A percentile compares a stretch with the other conserved stretches of the same genome.
These are phyloP conservation scores for Peniophora sp. DNA, from an alignment of 1,284 basidiomycete species.

Conservation along the genomic window DNA sequence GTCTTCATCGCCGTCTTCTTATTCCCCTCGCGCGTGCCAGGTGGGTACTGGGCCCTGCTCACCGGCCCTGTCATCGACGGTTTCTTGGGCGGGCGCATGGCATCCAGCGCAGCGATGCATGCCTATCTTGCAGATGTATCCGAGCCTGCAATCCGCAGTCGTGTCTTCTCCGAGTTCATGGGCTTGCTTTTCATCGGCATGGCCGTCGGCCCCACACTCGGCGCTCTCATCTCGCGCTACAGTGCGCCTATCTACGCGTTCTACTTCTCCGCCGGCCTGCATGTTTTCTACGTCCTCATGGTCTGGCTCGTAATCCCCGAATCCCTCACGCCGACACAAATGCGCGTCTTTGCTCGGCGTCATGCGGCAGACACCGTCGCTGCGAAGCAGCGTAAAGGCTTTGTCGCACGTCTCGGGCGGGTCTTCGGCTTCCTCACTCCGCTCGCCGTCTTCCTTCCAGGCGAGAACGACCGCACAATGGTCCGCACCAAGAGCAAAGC, in stretches of 20 bases:
- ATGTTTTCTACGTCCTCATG: constrained; percentile 41
- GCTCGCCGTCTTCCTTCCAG: constrained; percentile 57
- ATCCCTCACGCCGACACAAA: constrained; percentile 47
- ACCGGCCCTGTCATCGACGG: constrained; percentile 73
- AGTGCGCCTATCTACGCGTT: constrained; percentile 66
- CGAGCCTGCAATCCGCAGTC: constrained; percentile 39
- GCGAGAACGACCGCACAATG: constrained; percentile 15
- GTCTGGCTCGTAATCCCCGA: constrained; percentile 67
- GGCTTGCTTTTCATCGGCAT: constrained; percentile 62
- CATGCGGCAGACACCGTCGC: constrained; percentile 23
- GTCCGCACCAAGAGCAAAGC: constrained; percentile 26
- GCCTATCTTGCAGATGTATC: constrained; percentile 61
- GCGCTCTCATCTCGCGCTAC: constrained; percentile 52
- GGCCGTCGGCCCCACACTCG: constrained; percentile 67
- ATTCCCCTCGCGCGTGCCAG: constrained; percentile 56
- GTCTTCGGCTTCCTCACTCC: constrained; percentile 58
- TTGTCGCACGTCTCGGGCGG: constrained; percentile 21
- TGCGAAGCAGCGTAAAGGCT: constrained; percentile 11
- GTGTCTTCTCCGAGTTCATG: constrained; percentile 52
- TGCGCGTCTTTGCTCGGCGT: constrained; percentile 22
- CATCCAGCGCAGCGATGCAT: constrained; percentile 43
- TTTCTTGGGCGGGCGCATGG: constrained; percentile 54
- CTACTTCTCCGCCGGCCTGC: constrained; percentile 48
- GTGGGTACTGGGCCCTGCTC: constrained; percentile 81
- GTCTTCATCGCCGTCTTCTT: constrained; percentile 61